These are phyloP conservation scores for Talaromyces albobiverticillius DNA, from an alignment of 2,329 filamentous ascomycete genomes.

Conservation along the genomic window DNA sequence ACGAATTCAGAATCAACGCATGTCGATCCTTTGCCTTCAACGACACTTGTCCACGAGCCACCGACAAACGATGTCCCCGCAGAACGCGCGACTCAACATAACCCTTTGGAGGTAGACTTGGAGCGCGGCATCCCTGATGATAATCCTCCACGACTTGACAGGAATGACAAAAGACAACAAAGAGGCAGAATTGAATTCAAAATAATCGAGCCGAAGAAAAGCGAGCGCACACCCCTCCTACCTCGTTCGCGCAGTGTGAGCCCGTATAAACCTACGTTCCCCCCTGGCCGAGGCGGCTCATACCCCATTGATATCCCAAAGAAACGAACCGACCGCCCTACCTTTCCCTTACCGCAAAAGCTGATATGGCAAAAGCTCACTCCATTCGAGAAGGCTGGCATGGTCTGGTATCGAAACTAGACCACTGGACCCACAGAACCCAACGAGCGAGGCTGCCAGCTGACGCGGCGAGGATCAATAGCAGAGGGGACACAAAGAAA, in stretches of 20 bases:
- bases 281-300: background rate
- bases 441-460: background rate
- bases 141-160: background rate
- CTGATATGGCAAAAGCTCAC: conserved; percentile 13
- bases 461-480: background rate
- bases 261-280: background rate
- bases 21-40: background rate
- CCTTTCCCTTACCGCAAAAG: conserved; percentile 8
- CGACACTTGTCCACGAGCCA: background rate
- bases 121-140: background rate
- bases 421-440: background rate
- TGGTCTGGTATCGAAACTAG: conserved; percentile 13
- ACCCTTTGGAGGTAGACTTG: background rate
- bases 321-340: background rate
- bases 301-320: background rate
- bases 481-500: background rate
- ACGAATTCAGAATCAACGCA: background rate
- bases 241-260: background rate
- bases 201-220: no score
- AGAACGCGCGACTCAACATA: background rate
- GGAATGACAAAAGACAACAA: background rate
- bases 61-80: background rate
- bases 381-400: conserved; percentile 9
- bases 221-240: background rate
- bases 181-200: background rate